Conservation (phyloP, 768 basidiomycete species). For the Phallus indusiatus region DNA sequence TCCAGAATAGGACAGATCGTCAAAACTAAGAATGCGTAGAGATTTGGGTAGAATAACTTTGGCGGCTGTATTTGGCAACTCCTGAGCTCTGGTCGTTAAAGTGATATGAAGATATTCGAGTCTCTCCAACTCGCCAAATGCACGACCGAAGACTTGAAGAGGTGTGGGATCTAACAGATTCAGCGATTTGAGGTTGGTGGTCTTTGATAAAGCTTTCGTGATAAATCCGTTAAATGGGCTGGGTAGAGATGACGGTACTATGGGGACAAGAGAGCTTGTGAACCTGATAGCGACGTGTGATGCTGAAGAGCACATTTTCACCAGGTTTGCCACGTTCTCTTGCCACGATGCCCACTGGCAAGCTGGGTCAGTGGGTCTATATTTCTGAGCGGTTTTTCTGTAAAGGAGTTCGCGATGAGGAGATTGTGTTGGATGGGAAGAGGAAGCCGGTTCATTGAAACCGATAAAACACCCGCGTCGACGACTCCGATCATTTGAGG, state of each 20-base stretch:
- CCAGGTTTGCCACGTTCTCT: slow-evolving; percentile 7
- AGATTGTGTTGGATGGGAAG: not conserved
- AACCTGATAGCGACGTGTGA: slow-evolving; percentile 9
- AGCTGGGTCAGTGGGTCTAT: slow-evolving; percentile 11
- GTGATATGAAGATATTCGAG: slow-evolving; percentile 7
- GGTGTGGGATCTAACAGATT: slow-evolving; percentile 13
- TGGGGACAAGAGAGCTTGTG: not conserved
- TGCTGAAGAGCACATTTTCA: slow-evolving; percentile 10
- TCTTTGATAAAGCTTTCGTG: slow-evolving; percentile 8
- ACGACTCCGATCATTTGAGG: not conserved
- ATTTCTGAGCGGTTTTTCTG: not conserved
- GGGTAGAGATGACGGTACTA: slow-evolving; percentile 10
- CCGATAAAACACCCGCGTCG: not conserved
- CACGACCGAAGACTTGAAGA: slow-evolving; percentile 12
- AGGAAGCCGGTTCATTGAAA: not conserved
- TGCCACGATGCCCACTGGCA: slow-evolving; percentile 13
- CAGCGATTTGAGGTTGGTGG: slow-evolving; percentile 11
- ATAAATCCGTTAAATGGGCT: slow-evolving; percentile 4
- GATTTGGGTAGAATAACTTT: slow-evolving; percentile 11
- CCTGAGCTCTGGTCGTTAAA: slow-evolving; percentile 7
- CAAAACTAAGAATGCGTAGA: slow-evolving; percentile 8
- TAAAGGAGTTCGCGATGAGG: not conserved
- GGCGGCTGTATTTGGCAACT: slow-evolving; percentile 11
- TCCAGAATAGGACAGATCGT: not conserved
- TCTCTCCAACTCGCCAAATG: slow-evolving; percentile 9